Conservation (phyloP, 2,329 filamentous ascomycete species). For the Ophiostoma populinum region DNA sequence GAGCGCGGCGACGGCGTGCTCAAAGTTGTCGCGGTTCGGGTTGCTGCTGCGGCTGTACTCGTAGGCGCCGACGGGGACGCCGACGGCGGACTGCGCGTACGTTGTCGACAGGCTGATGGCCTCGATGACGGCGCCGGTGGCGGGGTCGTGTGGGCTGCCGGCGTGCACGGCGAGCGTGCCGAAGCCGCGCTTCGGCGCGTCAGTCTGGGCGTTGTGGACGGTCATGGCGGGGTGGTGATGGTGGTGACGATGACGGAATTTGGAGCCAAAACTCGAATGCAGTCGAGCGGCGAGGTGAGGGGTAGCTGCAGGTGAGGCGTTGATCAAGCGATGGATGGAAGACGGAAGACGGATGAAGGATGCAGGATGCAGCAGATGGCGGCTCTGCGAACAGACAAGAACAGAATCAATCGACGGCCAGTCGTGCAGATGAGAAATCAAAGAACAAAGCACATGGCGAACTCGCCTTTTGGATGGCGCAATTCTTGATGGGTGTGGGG, state of each 20-base stretch:
- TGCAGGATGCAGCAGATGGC: too few species aligned
- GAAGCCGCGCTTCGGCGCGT: conserved; percentile 50
- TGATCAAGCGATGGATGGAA: too few species aligned
- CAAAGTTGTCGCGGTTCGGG: conserved; percentile 90
- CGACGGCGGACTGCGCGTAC: conserved; percentile 79
- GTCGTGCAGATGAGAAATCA: too few species aligned
- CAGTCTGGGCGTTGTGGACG: neutral
- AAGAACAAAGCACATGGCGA: conserved; percentile 5
- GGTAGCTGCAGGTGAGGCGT: too few species aligned
- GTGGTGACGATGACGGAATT: too few species aligned
- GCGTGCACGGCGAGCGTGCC: conserved; percentile 92
- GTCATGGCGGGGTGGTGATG: too few species aligned
- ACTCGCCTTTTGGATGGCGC: conserved; percentile 3
- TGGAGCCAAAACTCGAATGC: too few species aligned
- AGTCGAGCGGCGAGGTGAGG: too few species aligned
- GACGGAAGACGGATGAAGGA: too few species aligned
- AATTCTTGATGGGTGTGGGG: conserved; percentile 2
- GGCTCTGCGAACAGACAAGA: too few species aligned
- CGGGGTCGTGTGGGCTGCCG: conserved; percentile 75
- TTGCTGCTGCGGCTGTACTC: conserved; percentile 92
- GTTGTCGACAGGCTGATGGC: conserved; percentile 92
- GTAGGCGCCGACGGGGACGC: conserved; percentile 71
- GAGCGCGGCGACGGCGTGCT: conserved; percentile 75
- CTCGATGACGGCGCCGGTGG: conserved; percentile 90
- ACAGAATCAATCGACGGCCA: too few species aligned